Conservation (phyloP, 2,329 filamentous ascomycete species). For the Penicillium occitanis region DNA sequence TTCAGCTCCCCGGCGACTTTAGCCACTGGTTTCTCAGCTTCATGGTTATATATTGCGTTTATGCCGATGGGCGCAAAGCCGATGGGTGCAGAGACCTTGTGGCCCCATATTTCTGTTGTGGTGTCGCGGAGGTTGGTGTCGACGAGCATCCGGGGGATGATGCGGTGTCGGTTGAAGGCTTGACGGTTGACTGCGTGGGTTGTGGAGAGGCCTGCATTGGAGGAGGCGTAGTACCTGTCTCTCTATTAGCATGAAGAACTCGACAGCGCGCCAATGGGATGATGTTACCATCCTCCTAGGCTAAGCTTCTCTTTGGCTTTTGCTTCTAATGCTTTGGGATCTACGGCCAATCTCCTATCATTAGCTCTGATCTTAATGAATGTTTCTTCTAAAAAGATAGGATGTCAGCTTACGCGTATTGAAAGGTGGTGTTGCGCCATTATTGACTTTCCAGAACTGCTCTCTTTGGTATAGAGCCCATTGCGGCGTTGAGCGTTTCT, state of each 20-base stretch:
- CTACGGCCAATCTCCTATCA: slow-evolving; percentile 18
- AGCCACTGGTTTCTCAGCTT: slow-evolving; percentile 60
- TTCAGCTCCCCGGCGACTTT: slow-evolving; percentile 60
- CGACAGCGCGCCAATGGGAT: background rate
- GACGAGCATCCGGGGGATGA: slow-evolving; percentile 62
- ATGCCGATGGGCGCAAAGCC: slow-evolving; percentile 67
- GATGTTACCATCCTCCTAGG: slow-evolving; percentile 54
- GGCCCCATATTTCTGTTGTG: slow-evolving; percentile 59
- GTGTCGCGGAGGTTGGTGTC: slow-evolving; percentile 61
- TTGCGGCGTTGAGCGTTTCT: slow-evolving; percentile 53
- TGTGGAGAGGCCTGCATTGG: slow-evolving; percentile 38
- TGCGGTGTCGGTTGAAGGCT: slow-evolving; percentile 64
- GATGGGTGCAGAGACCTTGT: slow-evolving; percentile 59
- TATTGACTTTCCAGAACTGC: slow-evolving; percentile 56
- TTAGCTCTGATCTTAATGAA: background rate
- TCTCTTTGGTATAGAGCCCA: slow-evolving; percentile 57
- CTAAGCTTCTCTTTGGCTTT: slow-evolving; percentile 57
- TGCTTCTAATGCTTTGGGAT: slow-evolving; percentile 60
- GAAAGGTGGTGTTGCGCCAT: slow-evolving; percentile 52
- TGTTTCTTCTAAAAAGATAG: background rate
- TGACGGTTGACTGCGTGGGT: slow-evolving; percentile 60
- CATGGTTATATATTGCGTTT: slow-evolving; percentile 63
- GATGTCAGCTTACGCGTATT: slow-evolving; percentile 46
- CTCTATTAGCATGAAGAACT: background rate
- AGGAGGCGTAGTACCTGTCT: slow-evolving; percentile 37